Evolutionary conservation across 2,329 filamentous ascomycete species (phyloP), one percentile per base, ranked within the genome.

Genomic region (Epichloe hybrida): DNA sequence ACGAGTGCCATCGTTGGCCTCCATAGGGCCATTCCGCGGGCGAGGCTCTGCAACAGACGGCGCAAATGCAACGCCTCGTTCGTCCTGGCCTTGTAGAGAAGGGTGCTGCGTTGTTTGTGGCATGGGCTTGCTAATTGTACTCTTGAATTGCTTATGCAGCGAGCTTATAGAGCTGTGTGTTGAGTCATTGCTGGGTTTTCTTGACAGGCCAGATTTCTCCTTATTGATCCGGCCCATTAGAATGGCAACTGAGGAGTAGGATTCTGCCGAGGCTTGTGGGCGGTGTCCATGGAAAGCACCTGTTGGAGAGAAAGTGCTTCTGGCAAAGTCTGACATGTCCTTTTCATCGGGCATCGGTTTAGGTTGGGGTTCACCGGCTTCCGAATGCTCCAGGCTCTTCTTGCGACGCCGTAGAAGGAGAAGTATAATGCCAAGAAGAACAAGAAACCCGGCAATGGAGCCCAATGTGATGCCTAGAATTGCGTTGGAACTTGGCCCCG

Each of bases 381-480:
- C 75, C 39, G 67, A 62, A 50, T 74, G 73, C 48, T 71, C 68
- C 50, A 72, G 76, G 57, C 76, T 75, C 58, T 76, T 75, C 62
- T 77, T 80, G 57, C 77, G 62, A 20, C 64, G 63, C 42, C 65
- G 60, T 11, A 70, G 50, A 8, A 85, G 72, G 48, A 93, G 71
- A 20, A 96, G 74, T n/a, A 88, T 63, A 1, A 86, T 64, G 27
- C 86, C 73, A n/a, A 94, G 70, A 6, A 95, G 62, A 0, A 81
- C 68, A 20, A 84, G 81, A 49, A 88, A 71, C 17, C 86, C 88
- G 49, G 86, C 77, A 21, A 95, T 81, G n/a, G 83, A 81, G 12
- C 90, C 89, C 1, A 97, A 74, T 0, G 86, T 86, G 48, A 87
- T 86, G 36, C 87, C 90, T 1, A 96, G 75, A 31, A 95, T 84